phyloP scores from a whole-genome alignment of 1,284 basidiomycete genomes.

The Thecaphora frezii region DNA sequence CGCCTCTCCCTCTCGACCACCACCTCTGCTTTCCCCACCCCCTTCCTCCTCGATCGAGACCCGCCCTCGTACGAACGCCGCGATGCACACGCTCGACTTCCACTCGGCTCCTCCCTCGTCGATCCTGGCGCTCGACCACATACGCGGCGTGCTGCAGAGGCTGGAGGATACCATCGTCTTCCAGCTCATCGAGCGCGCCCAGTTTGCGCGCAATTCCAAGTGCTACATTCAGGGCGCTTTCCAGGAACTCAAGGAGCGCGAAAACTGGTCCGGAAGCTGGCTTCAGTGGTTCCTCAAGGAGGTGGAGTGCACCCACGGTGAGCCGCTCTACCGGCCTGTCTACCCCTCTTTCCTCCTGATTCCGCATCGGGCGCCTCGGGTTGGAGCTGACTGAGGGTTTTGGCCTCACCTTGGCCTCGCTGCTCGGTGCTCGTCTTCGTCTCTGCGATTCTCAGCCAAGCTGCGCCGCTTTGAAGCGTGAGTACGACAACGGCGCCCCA shows the following conservation, averaged over 20 bases:
- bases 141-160: constrained; percentile 80
- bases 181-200: constrained; percentile 85
- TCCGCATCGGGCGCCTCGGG: no score
- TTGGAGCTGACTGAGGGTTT: no score
- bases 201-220: constrained; percentile 89
- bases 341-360: no score
- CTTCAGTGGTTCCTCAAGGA: constrained; percentile 96
- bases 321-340: no score
- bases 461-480: constrained; percentile 32
- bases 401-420: no score
- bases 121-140: constrained; percentile 77
- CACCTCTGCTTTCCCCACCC: neutral
- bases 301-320: constrained; percentile 90
- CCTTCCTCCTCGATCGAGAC: neutral
- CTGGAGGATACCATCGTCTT: constrained; percentile 99
- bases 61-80: neutral
- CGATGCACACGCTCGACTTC: constrained; percentile 45
- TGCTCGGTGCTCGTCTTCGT: neutral
- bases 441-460: constrained; percentile 7
- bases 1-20: no score
- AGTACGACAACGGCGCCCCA: constrained; percentile 7
- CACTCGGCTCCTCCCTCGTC: constrained; percentile 36
- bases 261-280: constrained; percentile 81
- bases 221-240: constrained; percentile 84
- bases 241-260: constrained; percentile 67